Conservation (phyloP, 1,284 basidiomycete species). For the Bondarzewia mesenterica region DNA sequence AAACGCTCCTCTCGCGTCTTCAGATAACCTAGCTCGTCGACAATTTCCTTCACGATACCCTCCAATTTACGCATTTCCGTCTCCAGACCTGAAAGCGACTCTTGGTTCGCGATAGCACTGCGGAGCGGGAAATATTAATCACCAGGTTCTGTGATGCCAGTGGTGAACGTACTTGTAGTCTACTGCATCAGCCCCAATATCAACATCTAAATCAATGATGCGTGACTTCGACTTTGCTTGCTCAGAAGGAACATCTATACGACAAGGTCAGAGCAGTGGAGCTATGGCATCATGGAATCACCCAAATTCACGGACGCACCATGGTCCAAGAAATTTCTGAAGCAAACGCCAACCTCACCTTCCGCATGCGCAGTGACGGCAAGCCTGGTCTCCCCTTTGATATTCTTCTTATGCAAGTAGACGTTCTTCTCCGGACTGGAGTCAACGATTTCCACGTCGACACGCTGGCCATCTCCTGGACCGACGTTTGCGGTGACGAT, state of each 20-base stretch:
- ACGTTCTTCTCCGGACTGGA: constrained; percentile 83
- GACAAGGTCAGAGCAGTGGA: neutral
- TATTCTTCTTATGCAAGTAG: constrained; percentile 84
- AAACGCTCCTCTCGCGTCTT: constrained; percentile 87
- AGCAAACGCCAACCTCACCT: constrained; percentile 93
- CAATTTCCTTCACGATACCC: constrained; percentile 88
- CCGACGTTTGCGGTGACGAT: constrained; percentile 92
- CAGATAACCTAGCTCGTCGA: constrained; percentile 91
- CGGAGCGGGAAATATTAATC: no score
- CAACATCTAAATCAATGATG: constrained; percentile 88
- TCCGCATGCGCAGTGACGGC: constrained; percentile 93
- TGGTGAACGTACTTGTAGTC: constrained; percentile 93
- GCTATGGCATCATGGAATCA: neutral
- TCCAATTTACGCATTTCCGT: constrained; percentile 98
- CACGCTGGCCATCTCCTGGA: constrained; percentile 62
- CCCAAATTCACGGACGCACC: constrained; percentile 39
- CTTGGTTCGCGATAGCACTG: constrained; percentile 97
- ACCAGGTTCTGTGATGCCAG: no score
- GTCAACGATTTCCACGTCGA: constrained; percentile 94
- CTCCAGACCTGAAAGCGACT: constrained; percentile 91
- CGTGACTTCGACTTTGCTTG: constrained; percentile 45
- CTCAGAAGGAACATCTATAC: constrained; percentile 34
- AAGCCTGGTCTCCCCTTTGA: constrained; percentile 86
- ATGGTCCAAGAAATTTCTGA: constrained; percentile 72
- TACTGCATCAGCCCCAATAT: constrained; percentile 96